Conservation (phyloP, 768 basidiomycete genomes). For the Epithele typhae region DNA sequence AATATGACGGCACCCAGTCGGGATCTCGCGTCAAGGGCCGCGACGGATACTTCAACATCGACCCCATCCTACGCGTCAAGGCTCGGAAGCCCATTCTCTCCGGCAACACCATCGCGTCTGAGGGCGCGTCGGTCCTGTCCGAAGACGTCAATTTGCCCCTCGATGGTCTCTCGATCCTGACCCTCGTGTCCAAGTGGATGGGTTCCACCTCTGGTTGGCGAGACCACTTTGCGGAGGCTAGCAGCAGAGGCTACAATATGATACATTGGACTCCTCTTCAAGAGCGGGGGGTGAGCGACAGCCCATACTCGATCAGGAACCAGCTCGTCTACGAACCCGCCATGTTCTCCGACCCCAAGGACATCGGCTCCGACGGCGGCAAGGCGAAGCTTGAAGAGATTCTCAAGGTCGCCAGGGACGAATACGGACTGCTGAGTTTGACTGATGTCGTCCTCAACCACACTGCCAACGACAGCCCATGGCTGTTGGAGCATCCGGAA, state of each 20-base stretch:
- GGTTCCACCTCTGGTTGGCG: slow-evolving; percentile 77
- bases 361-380: slow-evolving; percentile 43
- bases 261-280: slow-evolving; percentile 96
- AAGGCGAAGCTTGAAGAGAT: slow-evolving; percentile 55
- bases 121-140: slow-evolving; percentile 48
- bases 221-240: slow-evolving; percentile 76
- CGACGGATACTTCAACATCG: slow-evolving; percentile 94
- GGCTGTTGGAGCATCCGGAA: slow-evolving; percentile 93
- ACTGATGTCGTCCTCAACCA: slow-evolving; percentile 98
- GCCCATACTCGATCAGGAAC: slow-evolving; percentile 91
- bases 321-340: slow-evolving; percentile 81
- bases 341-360: slow-evolving; percentile 46
- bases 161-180: slow-evolving; percentile 85
- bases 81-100: slow-evolving; percentile 73
- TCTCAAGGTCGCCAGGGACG: slow-evolving; percentile 67
- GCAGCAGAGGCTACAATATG: slow-evolving; percentile 95
- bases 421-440: slow-evolving; percentile 84
- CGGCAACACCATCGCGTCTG: slow-evolving; percentile 41
- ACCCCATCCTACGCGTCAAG: slow-evolving; percentile 79
- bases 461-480: slow-evolving; percentile 90
- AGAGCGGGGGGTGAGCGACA: slow-evolving; percentile 82
- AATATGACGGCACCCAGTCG: slow-evolving; percentile 66
- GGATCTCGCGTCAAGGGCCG: slow-evolving; percentile 73
- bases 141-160: slow-evolving; percentile 69
- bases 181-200: slow-evolving; percentile 98